These are phyloP conservation scores for Dactylellina sp. DNA, from an alignment of 2,329 filamentous ascomycete genomes.

Conservation along the genomic window DNA sequence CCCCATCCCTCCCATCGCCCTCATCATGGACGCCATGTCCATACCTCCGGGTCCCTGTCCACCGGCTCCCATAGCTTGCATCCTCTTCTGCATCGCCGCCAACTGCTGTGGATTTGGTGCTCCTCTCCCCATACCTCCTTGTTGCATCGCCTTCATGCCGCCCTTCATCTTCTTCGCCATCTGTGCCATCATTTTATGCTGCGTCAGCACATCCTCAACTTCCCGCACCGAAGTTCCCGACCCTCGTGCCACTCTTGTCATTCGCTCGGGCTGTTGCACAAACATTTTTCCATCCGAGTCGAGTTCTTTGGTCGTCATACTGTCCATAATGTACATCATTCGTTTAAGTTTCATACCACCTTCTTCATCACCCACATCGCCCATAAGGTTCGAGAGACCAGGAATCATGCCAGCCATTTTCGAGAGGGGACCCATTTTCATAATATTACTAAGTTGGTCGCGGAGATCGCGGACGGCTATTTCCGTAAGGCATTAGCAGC, in stretches of 20 bases:
- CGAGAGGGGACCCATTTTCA: constrained; percentile 98
- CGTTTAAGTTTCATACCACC: constrained; percentile 92
- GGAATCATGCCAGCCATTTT: constrained; percentile 99
- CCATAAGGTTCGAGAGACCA: constrained; percentile 91
- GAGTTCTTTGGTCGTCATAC: constrained; percentile 95
- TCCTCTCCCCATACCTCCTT: constrained; percentile 88
- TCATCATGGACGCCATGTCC: constrained; percentile 87
- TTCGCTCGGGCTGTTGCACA: constrained; percentile 88
- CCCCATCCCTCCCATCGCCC: constrained; percentile 78
- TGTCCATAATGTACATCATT: constrained; percentile 99
- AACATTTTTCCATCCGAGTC: constrained; percentile 96
- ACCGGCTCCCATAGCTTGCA: constrained; percentile 87
- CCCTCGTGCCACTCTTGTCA: constrained; percentile 89
- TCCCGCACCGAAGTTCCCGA: constrained; percentile 91
- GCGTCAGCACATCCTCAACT: constrained; percentile 95
- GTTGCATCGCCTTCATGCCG: constrained; percentile 97
- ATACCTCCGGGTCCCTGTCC: constrained; percentile 71
- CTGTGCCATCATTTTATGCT: constrained; percentile 97
- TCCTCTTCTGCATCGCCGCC: constrained; percentile 94
- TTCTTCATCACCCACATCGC: constrained; percentile 96
- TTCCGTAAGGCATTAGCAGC: constrained; percentile 10
- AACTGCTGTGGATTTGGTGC: constrained; percentile 94
- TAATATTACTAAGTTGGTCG: constrained; percentile 96
- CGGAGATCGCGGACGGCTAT: constrained; percentile 86
- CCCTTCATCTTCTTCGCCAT: constrained; percentile 99